A percentile compares a stretch with the other conserved stretches of the same genome.
Evolutionary conservation across 2,329 filamentous ascomycete species (phyloP).

Genomic region (Aspergillus tubingensis): DNA sequence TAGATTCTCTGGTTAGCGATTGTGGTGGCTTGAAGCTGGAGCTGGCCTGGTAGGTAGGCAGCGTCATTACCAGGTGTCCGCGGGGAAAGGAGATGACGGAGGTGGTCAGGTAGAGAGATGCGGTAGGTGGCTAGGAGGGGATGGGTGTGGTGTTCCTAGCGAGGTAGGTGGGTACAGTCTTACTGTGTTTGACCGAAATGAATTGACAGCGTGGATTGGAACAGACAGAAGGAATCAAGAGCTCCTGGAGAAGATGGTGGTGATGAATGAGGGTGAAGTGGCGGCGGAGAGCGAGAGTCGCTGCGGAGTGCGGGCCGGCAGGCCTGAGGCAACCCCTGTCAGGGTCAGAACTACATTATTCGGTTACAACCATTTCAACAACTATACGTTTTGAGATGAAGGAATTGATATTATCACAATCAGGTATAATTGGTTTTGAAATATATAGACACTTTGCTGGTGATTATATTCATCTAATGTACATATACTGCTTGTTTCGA

Average conservation of each 20-base stretch:
- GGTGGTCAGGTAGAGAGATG: neutral
- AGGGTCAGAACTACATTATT: too few relatives aligned
- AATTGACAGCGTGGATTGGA: neutral
- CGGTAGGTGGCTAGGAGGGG: neutral
- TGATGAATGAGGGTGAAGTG: neutral
- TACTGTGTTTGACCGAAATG: neutral
- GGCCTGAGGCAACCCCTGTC: conserved; percentile 12
- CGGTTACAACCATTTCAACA: too few relatives aligned
- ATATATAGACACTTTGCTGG: neutral
- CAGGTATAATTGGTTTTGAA: too few relatives aligned
- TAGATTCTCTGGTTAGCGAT: neutral
- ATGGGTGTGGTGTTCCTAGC: neutral
- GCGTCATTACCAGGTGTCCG: conserved; percentile 2
- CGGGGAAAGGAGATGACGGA: conserved; percentile 8
- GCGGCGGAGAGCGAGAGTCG: neutral
- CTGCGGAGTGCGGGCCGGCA: neutral
- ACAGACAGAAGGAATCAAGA: neutral
- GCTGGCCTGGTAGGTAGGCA: conserved; percentile 4
- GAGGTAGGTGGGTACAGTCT: neutral
- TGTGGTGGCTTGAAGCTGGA: neutral
- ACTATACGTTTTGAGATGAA: too few relatives aligned
- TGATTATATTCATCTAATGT: neutral
- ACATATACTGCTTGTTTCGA: neutral
- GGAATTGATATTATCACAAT: too few relatives aligned
- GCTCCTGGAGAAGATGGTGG: neutral